Evolutionary conservation across 1,284 basidiomycete species (phyloP), one percentile per base, ranked within the genome.

Genomic region (Pseudozyma tsukubaensis): DNA sequence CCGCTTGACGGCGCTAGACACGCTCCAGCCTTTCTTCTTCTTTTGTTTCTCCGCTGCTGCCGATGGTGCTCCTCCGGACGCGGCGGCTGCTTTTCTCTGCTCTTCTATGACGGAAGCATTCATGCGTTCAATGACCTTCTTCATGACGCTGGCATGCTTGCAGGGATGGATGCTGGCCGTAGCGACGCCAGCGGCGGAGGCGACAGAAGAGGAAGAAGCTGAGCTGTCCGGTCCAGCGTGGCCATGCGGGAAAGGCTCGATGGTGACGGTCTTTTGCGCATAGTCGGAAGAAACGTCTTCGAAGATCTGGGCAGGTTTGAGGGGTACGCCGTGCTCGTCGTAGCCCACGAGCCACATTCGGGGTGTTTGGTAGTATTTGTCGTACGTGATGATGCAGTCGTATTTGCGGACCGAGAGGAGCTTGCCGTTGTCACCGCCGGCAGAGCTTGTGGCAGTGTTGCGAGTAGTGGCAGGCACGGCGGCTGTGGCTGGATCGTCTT

Each of bases 311-410:
- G 91, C 86, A 1, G 94, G 93, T 52, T 81, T 82, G 54, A 84
- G 71, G 29, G 80, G 80, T 8, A 73, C 50, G 32, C 82, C 82
- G 45, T 77, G 62, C 64, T 83, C 82, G 66, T 83, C 79, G 64
- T 83, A 84, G 53, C 82, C 82, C 3, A 84, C 76, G 19, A 79
- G 69, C 84, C 83, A 83, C 77, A 84, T 80, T 13, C 81, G 73
- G 4, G 82, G 80, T 2, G 79, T 81, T 54, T 82, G 76, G 45
- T 80, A 76, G 75, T 83, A 84, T 54, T 99, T 99, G 89, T 99
- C 96, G 86, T 99, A 99, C 40, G 93, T 94, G 87, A 99, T 99
- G 90, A 97, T 93, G 84, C 97, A 97, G 86, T 99, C 97, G 88
- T 99, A 99, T 21, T 95, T 99, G 80, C 96, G 90, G 47, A 99